Base-by-base conservation (phyloP, 2,329 filamentous ascomycete genomes). In the Botrytis galanthina region DNA sequence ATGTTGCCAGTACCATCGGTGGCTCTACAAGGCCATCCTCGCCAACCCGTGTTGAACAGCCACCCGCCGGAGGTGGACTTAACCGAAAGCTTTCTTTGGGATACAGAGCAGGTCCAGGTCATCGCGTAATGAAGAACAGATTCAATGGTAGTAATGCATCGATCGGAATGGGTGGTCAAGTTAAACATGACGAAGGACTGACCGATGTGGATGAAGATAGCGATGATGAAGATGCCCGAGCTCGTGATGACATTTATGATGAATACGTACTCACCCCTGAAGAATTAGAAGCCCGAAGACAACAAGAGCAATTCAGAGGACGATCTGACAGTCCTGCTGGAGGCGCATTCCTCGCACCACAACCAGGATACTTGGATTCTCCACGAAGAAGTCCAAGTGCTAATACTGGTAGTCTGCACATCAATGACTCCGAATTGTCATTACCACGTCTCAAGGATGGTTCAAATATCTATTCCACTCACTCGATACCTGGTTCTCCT, bases 201-300 rank as follows among this genome's bases (percentile, higher is more conserved):
- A 70, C 66, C 12, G 71, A 73, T 60, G 70, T 67, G 20, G 71
- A 70, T 20, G 71, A 73, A 54, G 71, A 73, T 18, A 44, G 10
- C 20, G 71, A 73, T 61, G 64, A 73, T 39, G 66, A 73, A 9
- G 59, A 73, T 44, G 32, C 42, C 35, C 64, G 46, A 70, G 6
- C 37, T 22, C 71, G 66, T n/a, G 71, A 73, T 1, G 71, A 73
- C 20, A 70, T 73, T 39, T 70, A 62, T 37, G 71, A 73, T n/a
- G 71, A 73, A 73, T 73, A 73, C 42, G 66, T 70, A 35, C 66
- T 73, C 26, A 70, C 71, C 5, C 71, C 71, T 14, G 71, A 73
- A 70, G 71, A 70, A 60, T 42, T 73, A n/a, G 64, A 73, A 54
- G 66, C 66, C 4, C 64, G 37, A 26, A 67, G 66, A 57, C 54